Evolutionary conservation across 2,329 filamentous ascomycete species (phyloP).

Genomic region (Aurifilum marmelostoma): DNA sequence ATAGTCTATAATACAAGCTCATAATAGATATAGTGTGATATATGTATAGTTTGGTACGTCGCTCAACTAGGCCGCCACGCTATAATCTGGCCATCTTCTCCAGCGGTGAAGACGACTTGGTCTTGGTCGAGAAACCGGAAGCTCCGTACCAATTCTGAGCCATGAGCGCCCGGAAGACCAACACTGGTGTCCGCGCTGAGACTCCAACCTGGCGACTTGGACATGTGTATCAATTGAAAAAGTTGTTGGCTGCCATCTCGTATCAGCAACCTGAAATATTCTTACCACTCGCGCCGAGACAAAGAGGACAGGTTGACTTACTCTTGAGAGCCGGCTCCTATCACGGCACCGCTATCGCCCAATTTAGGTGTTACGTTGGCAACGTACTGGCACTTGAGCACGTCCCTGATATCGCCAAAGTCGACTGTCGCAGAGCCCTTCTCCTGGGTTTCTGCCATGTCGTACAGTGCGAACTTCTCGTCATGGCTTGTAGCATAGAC

Average conservation of each 20-base stretch:
- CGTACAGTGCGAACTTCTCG: constrained; percentile 75
- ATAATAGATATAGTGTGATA: neutral
- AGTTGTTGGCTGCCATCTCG: constrained; percentile 49
- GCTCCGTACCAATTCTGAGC: constrained; percentile 64
- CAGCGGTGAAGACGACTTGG: constrained; percentile 60
- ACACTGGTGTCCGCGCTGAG: constrained; percentile 60
- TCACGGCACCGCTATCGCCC: constrained; percentile 59
- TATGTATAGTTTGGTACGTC: neutral
- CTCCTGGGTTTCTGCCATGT: constrained; percentile 65
- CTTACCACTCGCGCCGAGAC: neutral
- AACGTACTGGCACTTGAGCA: constrained; percentile 74
- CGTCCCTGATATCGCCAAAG: constrained; percentile 71
- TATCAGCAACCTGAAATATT: constrained; percentile 9
- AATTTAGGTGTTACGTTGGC: constrained; percentile 66
- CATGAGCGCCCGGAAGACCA: constrained; percentile 64
- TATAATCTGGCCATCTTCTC: constrained; percentile 61
- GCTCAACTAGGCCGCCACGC: constrained; percentile 52
- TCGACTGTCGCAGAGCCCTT: constrained; percentile 58
- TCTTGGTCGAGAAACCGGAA: constrained; percentile 67
- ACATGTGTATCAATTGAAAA: constrained; percentile 65
- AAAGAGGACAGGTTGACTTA: constrained; percentile 42
- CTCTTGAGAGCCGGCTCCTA: constrained; percentile 71
- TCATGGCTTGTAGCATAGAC: constrained; percentile 78
- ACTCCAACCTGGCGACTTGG: constrained; percentile 55
- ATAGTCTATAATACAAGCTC: too few species aligned